Conservation (phyloP, 2,329 filamentous ascomycete species). For the Periconia sp. region DNA sequence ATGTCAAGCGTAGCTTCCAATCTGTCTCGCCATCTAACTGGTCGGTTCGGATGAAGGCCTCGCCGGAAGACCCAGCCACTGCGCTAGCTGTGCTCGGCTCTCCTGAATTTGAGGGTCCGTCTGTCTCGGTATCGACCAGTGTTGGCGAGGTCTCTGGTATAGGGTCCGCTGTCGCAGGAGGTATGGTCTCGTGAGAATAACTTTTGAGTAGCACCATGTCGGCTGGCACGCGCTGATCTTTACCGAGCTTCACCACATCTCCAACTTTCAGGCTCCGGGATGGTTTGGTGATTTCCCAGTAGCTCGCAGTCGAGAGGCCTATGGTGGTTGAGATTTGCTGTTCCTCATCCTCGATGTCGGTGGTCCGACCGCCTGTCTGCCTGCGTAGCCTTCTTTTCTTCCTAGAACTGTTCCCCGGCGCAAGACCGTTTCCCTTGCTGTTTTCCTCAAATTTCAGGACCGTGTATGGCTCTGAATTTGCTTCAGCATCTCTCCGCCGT, state of each 20-base stretch:
- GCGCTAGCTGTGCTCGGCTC: constrained; percentile 17
- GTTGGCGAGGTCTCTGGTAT: constrained; percentile 11
- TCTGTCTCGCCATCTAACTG: constrained; percentile 98
- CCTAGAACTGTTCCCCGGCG: constrained; percentile 33
- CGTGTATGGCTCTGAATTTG: constrained; percentile 88
- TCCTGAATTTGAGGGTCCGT: constrained; percentile 15
- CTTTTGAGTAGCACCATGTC: constrained; percentile 94
- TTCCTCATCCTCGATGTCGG: constrained; percentile 75
- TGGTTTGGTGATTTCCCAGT: constrained; percentile 76
- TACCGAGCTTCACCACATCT: constrained; percentile 90
- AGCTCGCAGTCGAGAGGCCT: constrained; percentile 53
- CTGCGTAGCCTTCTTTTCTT: constrained; percentile 42
- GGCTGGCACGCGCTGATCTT: constrained; percentile 91
- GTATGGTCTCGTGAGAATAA: constrained; percentile 52
- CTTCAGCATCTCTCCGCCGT: constrained; percentile 85
- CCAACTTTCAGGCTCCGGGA: constrained; percentile 91
- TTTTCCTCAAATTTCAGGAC: constrained; percentile 75
- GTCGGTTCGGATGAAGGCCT: constrained; percentile 97
- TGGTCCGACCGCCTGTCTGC: constrained; percentile 54
- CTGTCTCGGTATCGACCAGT: constrained; percentile 25
- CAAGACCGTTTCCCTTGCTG: constrained; percentile 41
- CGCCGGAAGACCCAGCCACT: constrained; percentile 63
- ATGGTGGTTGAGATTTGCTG: constrained; percentile 51
- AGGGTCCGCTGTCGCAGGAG: constrained; percentile 8
- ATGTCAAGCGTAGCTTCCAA: constrained; percentile 93